Base-by-base conservation (phyloP, 177 flowering plant species). In the Vitis hybrid region DNA sequence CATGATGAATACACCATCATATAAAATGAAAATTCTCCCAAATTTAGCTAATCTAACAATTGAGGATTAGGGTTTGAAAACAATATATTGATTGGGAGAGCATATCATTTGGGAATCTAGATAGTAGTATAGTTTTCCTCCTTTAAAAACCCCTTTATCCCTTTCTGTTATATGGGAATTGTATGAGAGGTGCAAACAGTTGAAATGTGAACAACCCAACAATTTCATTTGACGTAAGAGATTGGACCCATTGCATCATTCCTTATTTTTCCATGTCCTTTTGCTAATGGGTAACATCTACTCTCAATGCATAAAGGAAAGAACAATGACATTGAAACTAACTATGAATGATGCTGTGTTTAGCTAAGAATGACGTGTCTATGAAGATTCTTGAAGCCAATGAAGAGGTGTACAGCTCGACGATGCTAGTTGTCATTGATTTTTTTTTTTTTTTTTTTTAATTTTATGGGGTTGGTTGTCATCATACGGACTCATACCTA, bases 191-290 rank as follows among this genome's bases (percentile, higher is more conserved):
- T 14, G 56, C 10, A 64, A 64, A 21, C 18, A n/a, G 18, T 65
- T 51, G 57, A 65, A 49, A 50, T 51, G 56, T 52, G 67, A 65
- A 65, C 67, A 50, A 65, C 54, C 56, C 18, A 21, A 65, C 32
- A 64, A 18, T 54, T 48, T 63, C 48, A 14, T 40, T 45, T 62
- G 3, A 56, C 10, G 26, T 7, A 17, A 19, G 60, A 57, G 60
- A 18, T 19, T 57, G 60, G 60, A 54, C 18, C 26, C 7, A 57
- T 57, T 57, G 6, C 60, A 57, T 57, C 60, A 57, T 18, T 11
- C 18, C 10, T 57, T 21, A 57, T 10, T 32, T 34, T 62, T 40
- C 17, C 1, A 40, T 34, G 21, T n/a, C 52, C 7, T 62, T n/a
- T 32, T 10, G 52, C 51, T n/a, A 7, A 62, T 34, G 49, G 17